Percentiles rank a stretch among this genome's conserved stretches.
Conservation (phyloP, 1,284 basidiomycete genomes). For the Tylopilus sp. region DNA sequence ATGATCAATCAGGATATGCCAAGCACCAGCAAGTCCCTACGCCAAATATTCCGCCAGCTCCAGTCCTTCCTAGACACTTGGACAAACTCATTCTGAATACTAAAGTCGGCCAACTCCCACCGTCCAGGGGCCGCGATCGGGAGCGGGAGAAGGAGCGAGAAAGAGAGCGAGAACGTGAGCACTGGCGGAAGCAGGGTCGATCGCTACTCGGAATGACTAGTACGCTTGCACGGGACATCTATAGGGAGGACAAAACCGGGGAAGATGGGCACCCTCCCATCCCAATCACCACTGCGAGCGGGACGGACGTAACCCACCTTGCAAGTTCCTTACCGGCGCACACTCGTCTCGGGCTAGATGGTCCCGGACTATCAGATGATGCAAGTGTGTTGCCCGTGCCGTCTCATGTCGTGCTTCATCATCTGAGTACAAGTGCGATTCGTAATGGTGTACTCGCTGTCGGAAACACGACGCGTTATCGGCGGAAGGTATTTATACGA, state of each 20-base stretch:
- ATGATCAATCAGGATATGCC: slow-evolving; percentile 37
- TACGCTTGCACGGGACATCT: slow-evolving; percentile 37
- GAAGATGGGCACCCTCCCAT: slow-evolving; percentile 36
- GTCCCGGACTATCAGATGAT: slow-evolving; percentile 76
- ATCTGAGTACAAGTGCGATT: slow-evolving; percentile 95
- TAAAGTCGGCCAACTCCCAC: slow-evolving; percentile 47
- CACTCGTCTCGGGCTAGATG: slow-evolving; percentile 47
- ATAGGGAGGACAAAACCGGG: slow-evolving; percentile 35
- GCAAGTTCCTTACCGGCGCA: slow-evolving; percentile 28
- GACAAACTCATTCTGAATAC: slow-evolving; percentile 93
- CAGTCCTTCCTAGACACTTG: slow-evolving; percentile 86
- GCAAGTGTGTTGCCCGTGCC: slow-evolving; percentile 92
- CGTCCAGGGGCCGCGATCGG: slow-evolving; percentile 45
- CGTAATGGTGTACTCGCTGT: slow-evolving; percentile 93
- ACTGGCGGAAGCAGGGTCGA: slow-evolving; percentile 41
- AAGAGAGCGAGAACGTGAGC: slow-evolving; percentile 43
- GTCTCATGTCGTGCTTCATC: slow-evolving; percentile 93
- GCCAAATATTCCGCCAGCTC: slow-evolving; percentile 83
- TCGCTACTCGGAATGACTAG: slow-evolving; percentile 43
- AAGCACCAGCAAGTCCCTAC: slow-evolving; percentile 53
- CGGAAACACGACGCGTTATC: slow-evolving; percentile 91
- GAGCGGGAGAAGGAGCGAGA: slow-evolving; percentile 43
- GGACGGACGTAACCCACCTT: slow-evolving; percentile 46
- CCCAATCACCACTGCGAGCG: slow-evolving; percentile 48
- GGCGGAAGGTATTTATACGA: slow-evolving; percentile 74